phyloP scores from a whole-genome alignment of 2,329 filamentous ascomycete genomes.

The Colletotrichum sidae region DNA sequence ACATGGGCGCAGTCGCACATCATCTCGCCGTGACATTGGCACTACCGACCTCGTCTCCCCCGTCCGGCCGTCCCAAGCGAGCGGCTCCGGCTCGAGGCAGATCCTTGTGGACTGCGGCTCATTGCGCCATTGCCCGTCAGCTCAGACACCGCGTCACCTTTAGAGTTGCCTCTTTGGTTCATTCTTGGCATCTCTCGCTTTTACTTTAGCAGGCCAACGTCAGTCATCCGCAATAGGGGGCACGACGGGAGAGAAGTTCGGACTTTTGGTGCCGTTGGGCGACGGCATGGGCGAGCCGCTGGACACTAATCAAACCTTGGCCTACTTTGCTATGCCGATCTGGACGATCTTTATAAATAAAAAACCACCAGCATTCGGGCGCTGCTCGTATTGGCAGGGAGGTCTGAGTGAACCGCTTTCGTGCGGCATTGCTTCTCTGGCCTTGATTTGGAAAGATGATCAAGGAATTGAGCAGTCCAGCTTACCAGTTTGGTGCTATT shows the following conservation, averaged over 20 bases:
- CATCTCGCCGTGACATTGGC: conserved; percentile 20
- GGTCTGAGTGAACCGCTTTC: background rate
- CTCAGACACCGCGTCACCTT: too few relatives aligned
- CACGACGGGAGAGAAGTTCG: too few relatives aligned
- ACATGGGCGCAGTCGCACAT: conserved; percentile 8
- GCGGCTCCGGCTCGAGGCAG: background rate
- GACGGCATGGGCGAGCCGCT: conserved; percentile 1
- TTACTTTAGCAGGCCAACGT: too few relatives aligned
- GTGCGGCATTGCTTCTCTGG: conserved; percentile 8
- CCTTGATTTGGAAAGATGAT: background rate
- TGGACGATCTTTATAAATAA: conserved; percentile 26
- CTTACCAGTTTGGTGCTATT: too few relatives aligned
- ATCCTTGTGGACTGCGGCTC: conserved; percentile 3
- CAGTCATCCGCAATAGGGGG: too few relatives aligned
- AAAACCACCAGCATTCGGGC: background rate
- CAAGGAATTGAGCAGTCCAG: too few relatives aligned
- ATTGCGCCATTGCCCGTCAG: background rate
- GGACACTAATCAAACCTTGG: conserved; percentile 27
- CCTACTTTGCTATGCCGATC: conserved; percentile 20
- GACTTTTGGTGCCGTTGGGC: too few relatives aligned
- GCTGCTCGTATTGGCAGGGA: background rate
- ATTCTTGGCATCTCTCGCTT: too few relatives aligned
- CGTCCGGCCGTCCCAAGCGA: background rate
- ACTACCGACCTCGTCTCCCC: background rate
- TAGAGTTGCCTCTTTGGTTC: background rate